Evolutionary conservation across 2,329 filamentous ascomycete genomes (phyloP), one percentile per base, ranked within the genome.

Genomic region (Plectosphaerella sp.): DNA sequence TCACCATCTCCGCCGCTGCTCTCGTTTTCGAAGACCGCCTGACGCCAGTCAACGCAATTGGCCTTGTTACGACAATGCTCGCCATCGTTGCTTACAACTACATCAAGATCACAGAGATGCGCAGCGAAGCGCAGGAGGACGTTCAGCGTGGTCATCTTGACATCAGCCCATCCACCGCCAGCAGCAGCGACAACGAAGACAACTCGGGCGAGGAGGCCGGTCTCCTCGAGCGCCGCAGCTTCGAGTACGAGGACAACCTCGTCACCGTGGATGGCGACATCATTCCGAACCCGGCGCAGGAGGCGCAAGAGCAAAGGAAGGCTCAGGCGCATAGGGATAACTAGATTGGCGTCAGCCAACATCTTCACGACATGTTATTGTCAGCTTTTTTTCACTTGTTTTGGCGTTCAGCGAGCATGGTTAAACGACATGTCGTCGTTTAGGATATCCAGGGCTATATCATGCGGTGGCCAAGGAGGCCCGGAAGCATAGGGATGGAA

Each of bases 61-160:
- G 94, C 8, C 76, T 99, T 12, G 65, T 95, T n/a, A 84, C 96
- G 48, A 99, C 94, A 0, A 89, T 97, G 59, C 75, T 79, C 42
- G 92, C 91, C 58, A 99, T 99, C 57, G 85, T 76, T 5, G 84
- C 86, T 14, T 99, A 99, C 71, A 99, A 99, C 65, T 97, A 89
- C 65, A 86, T 97, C 69, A 97, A 99, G 69, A 90, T 97, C 57
- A 79, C 76, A 47, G 90, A 89, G 70, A 97, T 99, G 94, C 82
- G 89, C 46, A 73, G 80, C 51, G 89, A 96, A 12, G 90, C 91
- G 1, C 76, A 76, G 61, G 64, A 68, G 35, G 73, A 77, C 25
- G 77, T 76, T 2, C 78, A 81, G 49, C 65, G 65, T 9, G 69
- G 64, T 28, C 72, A 72, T 52, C 61, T 67, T 53, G 66, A 62